Evolutionary conservation across 2,329 filamentous ascomycete genomes (phyloP), one percentile per base, ranked within the genome.

Genomic region (Chrysoporthe deuterocubensis): DNA sequence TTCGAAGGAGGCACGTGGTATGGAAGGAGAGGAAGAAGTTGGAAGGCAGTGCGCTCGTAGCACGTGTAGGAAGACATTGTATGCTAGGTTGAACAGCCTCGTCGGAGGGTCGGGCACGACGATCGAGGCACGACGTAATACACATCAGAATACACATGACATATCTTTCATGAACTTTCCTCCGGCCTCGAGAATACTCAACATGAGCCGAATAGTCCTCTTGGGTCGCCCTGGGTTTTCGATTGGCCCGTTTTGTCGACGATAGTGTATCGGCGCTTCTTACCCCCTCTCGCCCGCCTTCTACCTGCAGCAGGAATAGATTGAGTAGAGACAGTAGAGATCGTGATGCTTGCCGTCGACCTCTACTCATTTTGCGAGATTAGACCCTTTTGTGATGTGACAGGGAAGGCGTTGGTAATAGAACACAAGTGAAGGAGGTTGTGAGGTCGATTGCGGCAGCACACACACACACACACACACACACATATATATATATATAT

Each of bases 61-160:
- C 34, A 43, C 21, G 18, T 37, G 34, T 26, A 21, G 37, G 18
- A 37, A 54, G 60, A 52, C 54, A 26, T 8, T 62, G 48, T 62
- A 62, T 62, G 21, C 46, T 62, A 62, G 16, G 44, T 60, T 40
- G 50, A 26, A 26, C n/a, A 60, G 43, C n/a, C 50, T 58, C 42
- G 57, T 54, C 13, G 8, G 34, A 32, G 42, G 42, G 34, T 18
- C 16, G 50, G 40, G 42, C n/a, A 62, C 18, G 34, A 56, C 8
- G 13, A 46, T 34, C 34, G 37, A 57, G 14, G 37, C 34, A 46
- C 44, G 43, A 65, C 63, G 32, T 48, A 59, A 68, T 68, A 68
- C 52, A 42, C 58, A 68, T 50, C 48, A 62, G 54, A 66, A 59
- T 62, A 68, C 11, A 79, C 43, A 68, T 65, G 37, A 54, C 50